A percentile compares a stretch with the other conserved stretches of the same genome.
These are phyloP conservation scores for Cercophora newfieldiana DNA, from an alignment of 495 filamentous ascomycete species.

Conservation along the genomic window DNA sequence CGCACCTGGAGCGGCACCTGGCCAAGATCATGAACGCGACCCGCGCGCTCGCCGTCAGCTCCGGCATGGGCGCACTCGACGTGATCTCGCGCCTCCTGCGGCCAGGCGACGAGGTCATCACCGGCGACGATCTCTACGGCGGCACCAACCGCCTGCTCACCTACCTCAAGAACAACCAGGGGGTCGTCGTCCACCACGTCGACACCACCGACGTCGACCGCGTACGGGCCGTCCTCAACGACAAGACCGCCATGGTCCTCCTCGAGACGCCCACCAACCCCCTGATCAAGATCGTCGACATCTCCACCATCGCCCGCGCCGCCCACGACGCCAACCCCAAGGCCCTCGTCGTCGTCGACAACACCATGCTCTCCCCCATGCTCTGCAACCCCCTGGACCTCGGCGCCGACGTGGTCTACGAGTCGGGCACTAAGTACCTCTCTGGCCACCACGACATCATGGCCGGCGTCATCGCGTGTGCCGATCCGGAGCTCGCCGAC, in stretches of 20 bases:
- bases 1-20: conserved; percentile 92
- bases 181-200: conserved; percentile 92
- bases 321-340: conserved; percentile 78
- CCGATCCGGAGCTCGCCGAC: conserved; percentile 76
- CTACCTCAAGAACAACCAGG: conserved; percentile 80
- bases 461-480: conserved; percentile 93
- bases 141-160: conserved; percentile 93
- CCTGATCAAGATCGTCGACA: conserved; percentile 95
- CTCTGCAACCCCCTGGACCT: conserved; percentile 89
- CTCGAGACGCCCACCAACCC: conserved; percentile 97
- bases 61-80: conserved; percentile 95
- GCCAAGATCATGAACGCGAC: conserved; percentile 98
- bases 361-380: conserved; percentile 96
- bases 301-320: conserved; percentile 69
- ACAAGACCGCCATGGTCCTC: conserved; percentile 92
- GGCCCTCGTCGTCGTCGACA: conserved; percentile 89
- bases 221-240: conserved; percentile 65
- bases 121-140: conserved; percentile 95
- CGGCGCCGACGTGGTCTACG: conserved; percentile 94
- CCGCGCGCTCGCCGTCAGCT: conserved; percentile 87
- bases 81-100: conserved; percentile 92
- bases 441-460: conserved; percentile 98
- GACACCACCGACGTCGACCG: conserved; percentile 77
- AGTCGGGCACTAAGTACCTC: conserved; percentile 96
- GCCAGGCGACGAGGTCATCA: conserved; percentile 95